Evolutionary conservation across 1,284 basidiomycete species (phyloP).

Genomic region (Sanguinoderma infundibulare): DNA sequence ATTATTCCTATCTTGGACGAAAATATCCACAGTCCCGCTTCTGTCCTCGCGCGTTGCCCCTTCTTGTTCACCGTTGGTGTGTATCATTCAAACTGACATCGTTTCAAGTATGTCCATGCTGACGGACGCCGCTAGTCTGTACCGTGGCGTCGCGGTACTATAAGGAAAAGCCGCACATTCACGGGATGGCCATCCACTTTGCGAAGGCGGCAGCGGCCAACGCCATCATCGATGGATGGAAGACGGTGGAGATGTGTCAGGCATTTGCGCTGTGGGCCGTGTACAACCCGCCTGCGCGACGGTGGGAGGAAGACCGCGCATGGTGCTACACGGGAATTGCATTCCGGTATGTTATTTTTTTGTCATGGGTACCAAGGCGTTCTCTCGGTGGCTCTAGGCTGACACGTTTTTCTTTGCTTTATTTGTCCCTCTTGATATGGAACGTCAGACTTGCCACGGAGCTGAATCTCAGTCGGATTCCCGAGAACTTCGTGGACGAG

Average conservation of each 20-base stretch:
- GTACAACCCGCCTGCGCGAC: conserved; percentile 35
- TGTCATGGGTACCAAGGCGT: neutral
- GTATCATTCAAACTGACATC: conserved; percentile 16
- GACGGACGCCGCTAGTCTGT: conserved; percentile 32
- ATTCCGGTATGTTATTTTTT: conserved; percentile 25
- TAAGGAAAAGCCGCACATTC: conserved; percentile 38
- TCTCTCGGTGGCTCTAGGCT: neutral
- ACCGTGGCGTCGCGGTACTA: conserved; percentile 44
- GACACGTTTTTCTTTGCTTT: neutral
- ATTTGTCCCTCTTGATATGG: neutral
- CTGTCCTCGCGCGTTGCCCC: conserved; percentile 43
- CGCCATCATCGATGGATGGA: conserved; percentile 40
- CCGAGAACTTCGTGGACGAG: conserved; percentile 39
- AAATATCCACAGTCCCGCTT: conserved; percentile 41
- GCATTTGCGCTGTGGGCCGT: conserved; percentile 39
- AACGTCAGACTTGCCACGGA: conserved; percentile 45
- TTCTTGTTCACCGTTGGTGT: conserved; percentile 45
- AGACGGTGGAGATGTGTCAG: conserved; percentile 41
- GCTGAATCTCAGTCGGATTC: conserved; percentile 47
- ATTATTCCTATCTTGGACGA: conserved; percentile 42
- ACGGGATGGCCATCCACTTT: conserved; percentile 42
- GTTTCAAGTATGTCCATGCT: neutral
- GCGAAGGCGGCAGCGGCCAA: conserved; percentile 41
- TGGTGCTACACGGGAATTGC: conserved; percentile 41
- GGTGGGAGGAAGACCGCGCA: conserved; percentile 40